Percentiles rank a stretch among this genome's conserved stretches.
Conservation (phyloP, 1,284 basidiomycete genomes). For the Vanrija sp. region DNA sequence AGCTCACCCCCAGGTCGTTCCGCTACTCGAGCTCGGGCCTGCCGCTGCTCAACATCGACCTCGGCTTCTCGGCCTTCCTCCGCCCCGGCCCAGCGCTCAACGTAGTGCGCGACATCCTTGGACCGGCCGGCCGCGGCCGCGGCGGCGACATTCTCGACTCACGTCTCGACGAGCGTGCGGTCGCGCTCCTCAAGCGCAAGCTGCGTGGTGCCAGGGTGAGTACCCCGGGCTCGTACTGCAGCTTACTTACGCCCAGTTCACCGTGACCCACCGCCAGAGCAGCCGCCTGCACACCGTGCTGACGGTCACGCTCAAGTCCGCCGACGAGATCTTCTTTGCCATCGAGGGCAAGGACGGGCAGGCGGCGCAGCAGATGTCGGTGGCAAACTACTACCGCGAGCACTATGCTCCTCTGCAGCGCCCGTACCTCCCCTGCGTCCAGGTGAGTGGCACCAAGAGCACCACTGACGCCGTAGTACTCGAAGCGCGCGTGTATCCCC, state of each 20-base stretch:
- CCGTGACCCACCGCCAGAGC: conserved; percentile 35
- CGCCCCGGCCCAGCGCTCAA: conserved; percentile 36
- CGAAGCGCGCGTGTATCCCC: conserved; percentile 34
- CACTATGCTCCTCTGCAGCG: conserved; percentile 30
- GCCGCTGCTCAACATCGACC: conserved; percentile 39
- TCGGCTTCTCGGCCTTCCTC: conserved; percentile 46
- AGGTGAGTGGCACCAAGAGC: conserved; percentile 19
- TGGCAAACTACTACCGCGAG: conserved; percentile 44
- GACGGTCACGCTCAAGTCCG: conserved; percentile 29
- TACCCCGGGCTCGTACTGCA: not conserved
- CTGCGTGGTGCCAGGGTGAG: conserved; percentile 34
- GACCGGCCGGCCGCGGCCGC: conserved; percentile 10
- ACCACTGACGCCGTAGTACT: conserved; percentile 22
- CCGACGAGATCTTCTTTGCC: conserved; percentile 32
- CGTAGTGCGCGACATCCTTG: conserved; percentile 37
- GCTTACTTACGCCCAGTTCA: conserved; percentile 21
- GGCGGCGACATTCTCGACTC: conserved; percentile 2
- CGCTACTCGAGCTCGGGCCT: conserved; percentile 33
- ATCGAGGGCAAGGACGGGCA: conserved; percentile 32
- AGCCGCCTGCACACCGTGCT: conserved; percentile 34
- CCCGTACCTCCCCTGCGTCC: conserved; percentile 42
- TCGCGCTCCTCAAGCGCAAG: conserved; percentile 28
- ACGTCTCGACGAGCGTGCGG: conserved; percentile 16
- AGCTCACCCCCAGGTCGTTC: conserved; percentile 31
- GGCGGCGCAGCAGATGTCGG: conserved; percentile 21